Evolutionary conservation across 1,284 basidiomycete species (phyloP).

Genomic region (Marasmius sp.): DNA sequence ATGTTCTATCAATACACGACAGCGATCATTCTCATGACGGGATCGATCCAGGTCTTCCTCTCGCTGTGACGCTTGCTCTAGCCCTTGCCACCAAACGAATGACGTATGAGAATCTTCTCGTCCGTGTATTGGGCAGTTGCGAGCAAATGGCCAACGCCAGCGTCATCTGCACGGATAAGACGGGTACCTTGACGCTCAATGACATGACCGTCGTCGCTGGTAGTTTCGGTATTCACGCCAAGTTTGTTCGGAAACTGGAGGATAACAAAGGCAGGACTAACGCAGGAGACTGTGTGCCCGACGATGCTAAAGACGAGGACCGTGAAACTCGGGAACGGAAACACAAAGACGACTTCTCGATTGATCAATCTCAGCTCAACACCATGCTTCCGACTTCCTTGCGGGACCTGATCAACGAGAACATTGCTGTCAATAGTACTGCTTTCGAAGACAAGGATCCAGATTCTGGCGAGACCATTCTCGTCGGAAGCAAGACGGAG

Average conservation of each 20-base stretch:
- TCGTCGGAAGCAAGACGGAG: constrained; percentile 97
- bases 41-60: constrained; percentile 69
- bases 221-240: constrained; percentile 89
- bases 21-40: not conserved
- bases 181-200: constrained; percentile 92
- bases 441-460: constrained; percentile 87
- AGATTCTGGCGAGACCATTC: constrained; percentile 63
- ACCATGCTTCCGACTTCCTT: constrained; percentile 63
- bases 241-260: constrained; percentile 83
- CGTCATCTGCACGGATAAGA: constrained; percentile 96
- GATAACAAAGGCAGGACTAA: constrained; percentile 79
- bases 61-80: constrained; percentile 94
- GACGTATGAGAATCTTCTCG: constrained; percentile 92
- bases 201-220: constrained; percentile 96
- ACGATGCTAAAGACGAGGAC: constrained; percentile 31
- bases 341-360: constrained; percentile 74
- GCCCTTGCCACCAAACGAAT: constrained; percentile 98
- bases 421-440: constrained; percentile 92
- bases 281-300: constrained; percentile 55
- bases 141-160: constrained; percentile 99
- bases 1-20: constrained; percentile 13
- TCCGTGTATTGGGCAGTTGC: constrained; percentile 93
- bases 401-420: constrained; percentile 75
- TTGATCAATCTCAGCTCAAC: constrained; percentile 78
- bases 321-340: constrained; percentile 28